phyloP scores from a whole-genome alignment of 345 rosid genomes.

The Salix purpurea region DNA sequence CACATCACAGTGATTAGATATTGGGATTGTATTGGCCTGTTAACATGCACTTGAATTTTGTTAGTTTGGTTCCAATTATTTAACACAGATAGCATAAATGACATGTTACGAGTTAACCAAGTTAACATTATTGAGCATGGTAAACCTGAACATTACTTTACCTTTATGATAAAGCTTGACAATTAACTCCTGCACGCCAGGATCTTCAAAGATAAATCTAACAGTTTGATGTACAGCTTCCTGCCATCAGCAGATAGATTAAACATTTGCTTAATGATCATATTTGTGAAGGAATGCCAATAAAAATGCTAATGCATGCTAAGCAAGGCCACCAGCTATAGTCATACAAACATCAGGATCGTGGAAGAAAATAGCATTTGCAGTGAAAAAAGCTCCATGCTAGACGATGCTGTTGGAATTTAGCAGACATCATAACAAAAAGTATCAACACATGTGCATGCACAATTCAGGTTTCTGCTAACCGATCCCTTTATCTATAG shows the following conservation, averaged over 20 bases:
- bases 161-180: conserved; percentile 95
- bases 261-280: neutral
- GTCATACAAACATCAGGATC: neutral
- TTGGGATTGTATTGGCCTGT: neutral
- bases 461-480: neutral
- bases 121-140: neutral
- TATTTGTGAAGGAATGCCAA: conserved; percentile 2
- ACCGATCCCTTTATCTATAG: neutral
- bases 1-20: neutral
- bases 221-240: conserved; percentile 95
- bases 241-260: conserved; percentile 39
- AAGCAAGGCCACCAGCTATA: conserved; percentile 2
- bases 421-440: neutral
- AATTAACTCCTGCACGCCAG: conserved; percentile 92
- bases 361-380: neutral
- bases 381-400: neutral
- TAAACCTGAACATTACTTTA: conserved; percentile 16
- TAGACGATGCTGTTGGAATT: neutral
- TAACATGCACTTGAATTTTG: neutral
- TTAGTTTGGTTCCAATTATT: neutral
- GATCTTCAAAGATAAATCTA: conserved; percentile 90
- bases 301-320: neutral
- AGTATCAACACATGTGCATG: neutral
- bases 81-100: neutral
- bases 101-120: neutral